Evolutionary conservation across 1,284 basidiomycete genomes (phyloP), one percentile per base, ranked within the genome.

Genomic region (Cystobasidiaceae sp.): DNA sequence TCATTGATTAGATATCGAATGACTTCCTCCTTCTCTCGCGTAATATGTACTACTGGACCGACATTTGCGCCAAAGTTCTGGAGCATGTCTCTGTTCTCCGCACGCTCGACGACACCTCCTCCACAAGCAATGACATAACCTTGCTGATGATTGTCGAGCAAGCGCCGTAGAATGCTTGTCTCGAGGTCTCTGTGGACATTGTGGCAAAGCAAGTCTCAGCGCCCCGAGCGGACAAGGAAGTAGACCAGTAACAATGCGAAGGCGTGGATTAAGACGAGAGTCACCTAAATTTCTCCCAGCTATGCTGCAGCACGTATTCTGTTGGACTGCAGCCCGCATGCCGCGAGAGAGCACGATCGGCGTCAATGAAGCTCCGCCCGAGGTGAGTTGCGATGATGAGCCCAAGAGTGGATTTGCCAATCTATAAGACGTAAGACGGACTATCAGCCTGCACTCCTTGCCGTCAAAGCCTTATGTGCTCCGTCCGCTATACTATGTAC

Each of bases 331-430:
- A 58, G 8, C 57, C 57, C 13, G 55, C 57, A 11, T 50, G 39
- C 8, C 44, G 43, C 21, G 55, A 56, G 57, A 72, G 70, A 13
- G 51, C 54, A 1, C 67, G 39, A 50, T 72, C 71, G 45, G 55
- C 60, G 49, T 72, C 71, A 60, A 70, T 58, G 46, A 72, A 72
- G 17, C 45, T 28, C 3, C 71, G 69, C 11, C 68, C 68, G 48
- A 72, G 68, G 1, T 68, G 71, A n/a, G 71, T 72, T 2, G 71
- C 68, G 1, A 70, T 70, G 44, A 72, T 71, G 28, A 72, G 62
- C 1, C 68, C 71, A n/a, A 71, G 68, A 0, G 71, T 71, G 6
- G 70, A 70, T 69, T 72, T 72, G 34, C 71, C 71, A 43, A 72
- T 70, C 37, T 70, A n/a, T n/a, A n/a, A n/a, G n/a, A n/a, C n/a